A percentile compares a stretch with the other conserved stretches of the same genome.
phyloP scores from a whole-genome alignment of 352 stramenopile genomes.

The Phytophthora ramorum region DNA sequence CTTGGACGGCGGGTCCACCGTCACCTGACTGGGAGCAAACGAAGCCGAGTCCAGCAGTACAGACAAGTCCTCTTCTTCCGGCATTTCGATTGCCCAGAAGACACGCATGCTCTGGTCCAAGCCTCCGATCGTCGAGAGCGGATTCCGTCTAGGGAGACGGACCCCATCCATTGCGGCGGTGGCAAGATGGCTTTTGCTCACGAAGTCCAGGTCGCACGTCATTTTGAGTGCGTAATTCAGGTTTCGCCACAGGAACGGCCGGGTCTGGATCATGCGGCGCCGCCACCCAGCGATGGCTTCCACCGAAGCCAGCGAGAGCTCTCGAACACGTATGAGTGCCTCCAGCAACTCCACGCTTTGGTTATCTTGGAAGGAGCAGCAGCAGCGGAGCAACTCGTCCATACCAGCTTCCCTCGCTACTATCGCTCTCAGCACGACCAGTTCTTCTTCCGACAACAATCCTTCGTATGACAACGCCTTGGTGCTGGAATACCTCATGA shows the following conservation, averaged over 20 bases:
- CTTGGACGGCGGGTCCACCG: conserved; percentile 49
- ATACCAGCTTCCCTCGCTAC: conserved; percentile 65
- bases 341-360: conserved; percentile 54
- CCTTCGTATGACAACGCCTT: conserved; percentile 66
- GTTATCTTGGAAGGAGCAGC: conserved; percentile 60
- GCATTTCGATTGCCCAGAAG: conserved; percentile 62
- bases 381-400: conserved; percentile 56
- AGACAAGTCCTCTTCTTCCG: conserved; percentile 57
- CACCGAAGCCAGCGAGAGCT: conserved; percentile 57
- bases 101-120: conserved; percentile 69
- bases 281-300: conserved; percentile 69
- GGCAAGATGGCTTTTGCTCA: conserved; percentile 70
- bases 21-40: conserved; percentile 41
- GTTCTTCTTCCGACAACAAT: conserved; percentile 63
- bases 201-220: conserved; percentile 71
- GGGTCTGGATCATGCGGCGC: conserved; percentile 60
- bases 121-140: conserved; percentile 74
- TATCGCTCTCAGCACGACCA: conserved; percentile 71
- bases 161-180: conserved; percentile 63
- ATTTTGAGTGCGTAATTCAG: conserved; percentile 79
- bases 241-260: conserved; percentile 67
- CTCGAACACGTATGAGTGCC: conserved; percentile 52
- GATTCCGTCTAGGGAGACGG: conserved; percentile 63
- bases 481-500: conserved; percentile 19
- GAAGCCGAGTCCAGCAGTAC: conserved; percentile 65